Evolutionary conservation across 2,329 filamentous ascomycete genomes (phyloP), one percentile per base, ranked within the genome.

Genomic region (Exophiala lecanii-corni): DNA sequence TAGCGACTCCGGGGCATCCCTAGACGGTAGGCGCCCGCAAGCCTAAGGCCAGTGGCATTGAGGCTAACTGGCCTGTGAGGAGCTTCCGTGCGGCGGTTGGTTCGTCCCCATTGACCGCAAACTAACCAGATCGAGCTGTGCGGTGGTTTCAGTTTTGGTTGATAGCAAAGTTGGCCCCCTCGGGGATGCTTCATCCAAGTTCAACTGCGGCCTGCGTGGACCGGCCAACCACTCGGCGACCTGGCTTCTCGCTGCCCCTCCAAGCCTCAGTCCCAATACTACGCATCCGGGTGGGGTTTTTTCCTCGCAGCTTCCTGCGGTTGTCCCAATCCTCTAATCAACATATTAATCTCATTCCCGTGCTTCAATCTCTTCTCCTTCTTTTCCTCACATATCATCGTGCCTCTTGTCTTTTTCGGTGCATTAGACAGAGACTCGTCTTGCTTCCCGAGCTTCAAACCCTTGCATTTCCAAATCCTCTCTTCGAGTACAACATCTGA

Each of bases 341-440:
- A 34, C 25, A 49, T 55, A 50, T 47, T 48, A 54, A 45, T 57
- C 49, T 47, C 55, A 50, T 41, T 40, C 43, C 42, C 41, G 19
- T 36, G 18, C 36, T 47, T 43, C 45, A 40, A 46, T 47, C 41
- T 51, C 47, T 44, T 47, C 30, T 47, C 53, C 34, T 33, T 28
- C 31, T 43, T 45, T 38, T 49, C 41, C 43, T 44, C 45, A 48
- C 39, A n/a, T 36, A 45, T 40, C 34, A 36, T 46, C 51, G 49
- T 50, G 32, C 43, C 53, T 52, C 51, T 52, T 45, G 49, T 55
- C 53, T 55, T 54, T 55, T 54, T 55, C 53, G 53, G 51, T 55
- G 53, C 53, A 54, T 55, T 53, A 54, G 51, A 54, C 51, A 51
- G 51, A 50, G 51, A 50, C 44, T 49, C 47, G 43, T 35, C 23